These are phyloP conservation scores for Thermomucor indicae-seudaticae DNA, from an alignment of 371 early-diverging fungal genomes.

Conservation along the genomic window DNA sequence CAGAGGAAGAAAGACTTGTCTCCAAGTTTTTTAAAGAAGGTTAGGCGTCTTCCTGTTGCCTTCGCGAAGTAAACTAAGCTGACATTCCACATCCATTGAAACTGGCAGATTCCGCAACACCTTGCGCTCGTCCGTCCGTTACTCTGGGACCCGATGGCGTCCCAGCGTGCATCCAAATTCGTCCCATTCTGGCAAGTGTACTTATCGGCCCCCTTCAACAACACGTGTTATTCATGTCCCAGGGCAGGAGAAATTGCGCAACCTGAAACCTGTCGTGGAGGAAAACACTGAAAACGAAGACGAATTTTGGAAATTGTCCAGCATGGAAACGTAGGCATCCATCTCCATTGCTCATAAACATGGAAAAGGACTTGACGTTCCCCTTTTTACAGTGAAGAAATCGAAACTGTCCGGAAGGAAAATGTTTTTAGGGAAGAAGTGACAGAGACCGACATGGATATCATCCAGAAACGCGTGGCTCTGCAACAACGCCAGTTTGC, in stretches of 20 bases:
- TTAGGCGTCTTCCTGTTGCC: conserved; percentile 1
- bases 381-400: conserved; percentile 54
- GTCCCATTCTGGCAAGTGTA: conserved; percentile 25
- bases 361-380: not conserved
- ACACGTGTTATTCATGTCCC: not conserved
- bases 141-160: conserved; percentile 14
- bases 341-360: not conserved
- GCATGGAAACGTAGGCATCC: conserved; percentile 16
- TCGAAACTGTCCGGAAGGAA: conserved; percentile 80
- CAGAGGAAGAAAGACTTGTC: conserved; percentile 33
- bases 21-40: conserved; percentile 44
- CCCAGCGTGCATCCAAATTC: conserved; percentile 16
- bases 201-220: not conserved
- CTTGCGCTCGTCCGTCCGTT: not conserved
- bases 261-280: conserved; percentile 8
- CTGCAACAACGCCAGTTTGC: conserved; percentile 82
- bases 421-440: conserved; percentile 83
- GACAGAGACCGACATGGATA: conserved; percentile 79
- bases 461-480: conserved; percentile 84
- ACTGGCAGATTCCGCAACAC: not conserved
- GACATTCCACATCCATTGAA: no score
- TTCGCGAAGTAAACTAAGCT: no score
- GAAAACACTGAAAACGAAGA: conserved; percentile 10
- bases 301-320: conserved; percentile 17
- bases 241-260: conserved; percentile 16